These are phyloP conservation scores for Aspergillus ellipticus DNA, from an alignment of 495 filamentous ascomycete genomes.

Conservation along the genomic window DNA sequence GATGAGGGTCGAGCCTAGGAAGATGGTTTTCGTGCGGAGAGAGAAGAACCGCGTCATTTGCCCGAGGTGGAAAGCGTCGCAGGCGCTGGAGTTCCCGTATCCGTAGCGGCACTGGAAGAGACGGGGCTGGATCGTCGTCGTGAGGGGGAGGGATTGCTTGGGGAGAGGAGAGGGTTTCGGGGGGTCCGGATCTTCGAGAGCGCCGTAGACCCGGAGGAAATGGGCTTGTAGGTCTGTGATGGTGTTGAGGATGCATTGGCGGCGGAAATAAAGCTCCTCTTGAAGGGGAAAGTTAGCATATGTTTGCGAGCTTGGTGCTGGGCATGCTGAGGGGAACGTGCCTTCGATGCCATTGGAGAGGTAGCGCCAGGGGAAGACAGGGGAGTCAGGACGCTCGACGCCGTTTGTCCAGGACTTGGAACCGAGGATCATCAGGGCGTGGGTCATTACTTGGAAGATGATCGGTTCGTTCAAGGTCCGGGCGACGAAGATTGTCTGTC, in stretches of 20 bases:
- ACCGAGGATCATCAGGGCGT: constrained; percentile 62
- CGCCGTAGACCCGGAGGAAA: constrained; percentile 65
- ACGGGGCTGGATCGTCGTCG: constrained; percentile 21
- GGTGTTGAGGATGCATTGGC: constrained; percentile 67
- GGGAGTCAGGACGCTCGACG: constrained; percentile 19
- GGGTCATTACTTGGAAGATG: constrained; percentile 29
- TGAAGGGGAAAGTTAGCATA: neutral
- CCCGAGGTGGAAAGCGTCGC: constrained; percentile 83
- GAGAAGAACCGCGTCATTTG: constrained; percentile 80
- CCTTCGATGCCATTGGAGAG: constrained; percentile 72
- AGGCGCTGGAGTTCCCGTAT: constrained; percentile 69
- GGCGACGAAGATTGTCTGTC: constrained; percentile 38
- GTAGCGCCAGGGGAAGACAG: constrained; percentile 63
- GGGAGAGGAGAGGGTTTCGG: constrained; percentile 9
- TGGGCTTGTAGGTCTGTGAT: constrained; percentile 71
- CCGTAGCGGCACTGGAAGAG: constrained; percentile 67
- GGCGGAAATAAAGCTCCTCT: constrained; percentile 72
- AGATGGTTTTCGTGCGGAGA: constrained; percentile 43
- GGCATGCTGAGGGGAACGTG: too few species aligned
- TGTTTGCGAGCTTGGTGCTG: too few species aligned
- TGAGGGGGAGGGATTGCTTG: constrained; percentile 5
- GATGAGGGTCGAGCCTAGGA: constrained; percentile 47
- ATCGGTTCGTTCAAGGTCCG: constrained; percentile 22
- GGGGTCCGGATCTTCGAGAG: constrained; percentile 28
- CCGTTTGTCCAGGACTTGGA: constrained; percentile 57